Percentiles rank a stretch among this genome's conserved stretches.
These are phyloP conservation scores for Cladosporium sp. DNA, from an alignment of 2,329 filamentous ascomycete genomes.

Conservation along the genomic window DNA sequence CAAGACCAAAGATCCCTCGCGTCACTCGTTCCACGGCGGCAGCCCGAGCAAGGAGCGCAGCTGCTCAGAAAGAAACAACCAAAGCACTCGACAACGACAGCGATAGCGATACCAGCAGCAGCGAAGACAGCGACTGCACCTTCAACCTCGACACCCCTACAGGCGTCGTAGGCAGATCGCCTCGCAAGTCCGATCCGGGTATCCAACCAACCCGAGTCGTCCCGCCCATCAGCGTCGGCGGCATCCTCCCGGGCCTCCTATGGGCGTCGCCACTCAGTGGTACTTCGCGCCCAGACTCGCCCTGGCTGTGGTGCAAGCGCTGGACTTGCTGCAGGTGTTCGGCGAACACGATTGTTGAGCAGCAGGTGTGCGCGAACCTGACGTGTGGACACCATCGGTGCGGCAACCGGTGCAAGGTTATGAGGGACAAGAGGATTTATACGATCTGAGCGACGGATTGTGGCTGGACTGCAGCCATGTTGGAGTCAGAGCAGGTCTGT, in stretches of 20 bases:
- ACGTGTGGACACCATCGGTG: constrained; percentile 26
- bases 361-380: constrained; percentile 24
- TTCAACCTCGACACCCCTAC: constrained; percentile 29
- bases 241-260: not conserved
- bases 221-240: not conserved
- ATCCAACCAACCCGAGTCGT: not conserved
- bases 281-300: constrained; percentile 14
- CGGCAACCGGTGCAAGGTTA: not conserved
- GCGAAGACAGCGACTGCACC: constrained; percentile 16
- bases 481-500: too few species aligned
- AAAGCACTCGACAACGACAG: not conserved
- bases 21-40: not conserved
- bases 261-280: constrained; percentile 1
- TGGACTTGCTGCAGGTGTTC: constrained; percentile 28
- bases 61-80: not conserved
- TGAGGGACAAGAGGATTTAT: not conserved
- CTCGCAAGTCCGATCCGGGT: not conserved
- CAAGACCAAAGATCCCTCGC: not conserved
- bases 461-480: too few species aligned
- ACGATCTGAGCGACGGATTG: too few species aligned
- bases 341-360: constrained; percentile 27
- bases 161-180: not conserved
- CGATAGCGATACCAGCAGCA: not conserved
- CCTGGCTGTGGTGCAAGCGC: constrained; percentile 22
- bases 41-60: not conserved